A percentile compares a stretch with the other conserved stretches of the same genome.
These are phyloP conservation scores for Hebeloma cylindrosporum DNA, from an alignment of 768 basidiomycete species.

Conservation along the genomic window DNA sequence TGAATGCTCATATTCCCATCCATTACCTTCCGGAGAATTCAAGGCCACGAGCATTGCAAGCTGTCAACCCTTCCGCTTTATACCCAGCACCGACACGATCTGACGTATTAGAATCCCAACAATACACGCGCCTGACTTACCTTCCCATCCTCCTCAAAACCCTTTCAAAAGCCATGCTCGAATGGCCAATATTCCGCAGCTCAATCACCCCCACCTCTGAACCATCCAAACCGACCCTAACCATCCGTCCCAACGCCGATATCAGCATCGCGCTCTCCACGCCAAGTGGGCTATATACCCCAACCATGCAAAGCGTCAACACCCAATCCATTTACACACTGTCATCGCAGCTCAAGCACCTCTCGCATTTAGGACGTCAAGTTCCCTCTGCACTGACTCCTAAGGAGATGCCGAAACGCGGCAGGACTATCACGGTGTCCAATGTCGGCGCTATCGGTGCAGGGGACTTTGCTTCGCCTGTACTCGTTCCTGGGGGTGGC, in stretches of 20 bases:
- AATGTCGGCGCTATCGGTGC: slow-evolving; percentile 82
- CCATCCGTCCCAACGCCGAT: slow-evolving; percentile 72
- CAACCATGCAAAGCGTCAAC: slow-evolving; percentile 61
- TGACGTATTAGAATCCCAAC: slow-evolving; percentile 51
- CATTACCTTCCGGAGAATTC: slow-evolving; percentile 41
- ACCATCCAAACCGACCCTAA: slow-evolving; percentile 60
- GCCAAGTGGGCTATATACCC: slow-evolving; percentile 81
- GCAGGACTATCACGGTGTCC: slow-evolving; percentile 78
- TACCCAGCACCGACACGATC: slow-evolving; percentile 39
- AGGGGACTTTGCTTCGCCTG: slow-evolving; percentile 69
- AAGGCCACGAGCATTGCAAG: slow-evolving; percentile 18
- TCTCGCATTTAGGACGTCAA: slow-evolving; percentile 66
- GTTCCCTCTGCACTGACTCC: slow-evolving; percentile 62
- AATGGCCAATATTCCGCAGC: slow-evolving; percentile 83
- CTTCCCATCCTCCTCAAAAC: slow-evolving; percentile 85
- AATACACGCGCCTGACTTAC: slow-evolving; percentile 71
- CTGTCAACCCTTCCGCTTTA: slow-evolving; percentile 40
- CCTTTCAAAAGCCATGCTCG: slow-evolving; percentile 73
- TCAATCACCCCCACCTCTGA: slow-evolving; percentile 54
- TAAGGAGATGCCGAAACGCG: slow-evolving; percentile 70
- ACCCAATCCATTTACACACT: slow-evolving; percentile 57
- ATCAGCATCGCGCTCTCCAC: slow-evolving; percentile 78
- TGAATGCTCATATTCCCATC: slow-evolving; percentile 70
- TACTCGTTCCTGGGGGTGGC: slow-evolving; percentile 80
- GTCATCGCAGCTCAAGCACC: slow-evolving; percentile 57